Conservation (phyloP, 768 basidiomycete genomes). For the Pholiota microspora region DNA sequence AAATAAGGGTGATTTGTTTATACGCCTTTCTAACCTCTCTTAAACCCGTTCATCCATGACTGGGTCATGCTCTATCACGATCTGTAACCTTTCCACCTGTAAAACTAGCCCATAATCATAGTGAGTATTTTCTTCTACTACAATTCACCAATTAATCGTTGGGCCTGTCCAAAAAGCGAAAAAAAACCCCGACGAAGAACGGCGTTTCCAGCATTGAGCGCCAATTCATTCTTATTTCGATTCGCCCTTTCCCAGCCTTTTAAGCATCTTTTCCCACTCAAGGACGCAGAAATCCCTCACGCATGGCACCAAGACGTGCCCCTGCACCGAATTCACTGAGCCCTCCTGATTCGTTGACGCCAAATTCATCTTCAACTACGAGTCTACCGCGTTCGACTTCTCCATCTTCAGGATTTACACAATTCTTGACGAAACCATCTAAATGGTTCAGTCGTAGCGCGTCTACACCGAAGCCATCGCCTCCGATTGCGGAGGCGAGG, state of each 20-base stretch:
- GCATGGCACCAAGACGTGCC: slow-evolving; percentile 53
- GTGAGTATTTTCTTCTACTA: slow-evolving; percentile 11
- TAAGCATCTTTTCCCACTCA: slow-evolving; percentile 2
- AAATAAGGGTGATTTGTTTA: slow-evolving; percentile 19
- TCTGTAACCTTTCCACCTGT: slow-evolving; percentile 12
- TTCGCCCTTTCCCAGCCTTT: not conserved
- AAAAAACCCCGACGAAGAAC: not conserved
- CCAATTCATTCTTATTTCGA: not conserved
- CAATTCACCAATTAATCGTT: not conserved
- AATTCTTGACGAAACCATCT: slow-evolving; percentile 64
- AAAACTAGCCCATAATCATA: slow-evolving; percentile 13
- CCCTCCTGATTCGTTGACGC: slow-evolving; percentile 22
- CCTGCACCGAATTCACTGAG: slow-evolving; percentile 31
- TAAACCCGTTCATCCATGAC: slow-evolving; percentile 20
- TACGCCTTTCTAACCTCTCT: slow-evolving; percentile 6
- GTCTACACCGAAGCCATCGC: slow-evolving; percentile 46
- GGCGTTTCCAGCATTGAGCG: not conserved
- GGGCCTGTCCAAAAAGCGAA: not conserved
- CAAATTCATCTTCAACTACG: slow-evolving; percentile 26
- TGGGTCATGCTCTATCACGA: slow-evolving; percentile 11
- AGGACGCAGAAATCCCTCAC: slow-evolving; percentile 4
- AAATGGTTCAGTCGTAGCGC: slow-evolving; percentile 71
- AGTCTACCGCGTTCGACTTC: slow-evolving; percentile 57
- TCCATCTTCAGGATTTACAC: slow-evolving; percentile 61
- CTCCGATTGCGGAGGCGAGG: slow-evolving; percentile 43